phyloP scores from a whole-genome alignment of 768 basidiomycete genomes.

The Ephemerocybe angulata region DNA sequence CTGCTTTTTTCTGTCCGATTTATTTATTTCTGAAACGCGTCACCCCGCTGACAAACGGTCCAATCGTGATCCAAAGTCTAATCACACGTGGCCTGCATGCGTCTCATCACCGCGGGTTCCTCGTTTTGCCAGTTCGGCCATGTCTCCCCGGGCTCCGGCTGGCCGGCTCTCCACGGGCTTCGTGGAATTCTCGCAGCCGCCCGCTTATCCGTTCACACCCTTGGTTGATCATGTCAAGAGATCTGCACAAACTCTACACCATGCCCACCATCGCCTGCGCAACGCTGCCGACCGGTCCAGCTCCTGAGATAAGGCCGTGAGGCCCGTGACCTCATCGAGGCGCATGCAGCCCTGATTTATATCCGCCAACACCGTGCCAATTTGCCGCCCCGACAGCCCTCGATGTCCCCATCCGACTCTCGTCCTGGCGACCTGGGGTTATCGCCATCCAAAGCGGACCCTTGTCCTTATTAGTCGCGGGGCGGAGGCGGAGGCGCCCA shows the following conservation, averaged over 20 bases:
- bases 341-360: background rate
- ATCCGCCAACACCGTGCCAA: background rate
- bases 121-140: background rate
- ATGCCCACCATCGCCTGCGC: conserved; percentile 1
- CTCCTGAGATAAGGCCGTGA: too few relatives aligned
- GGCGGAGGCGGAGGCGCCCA: background rate
- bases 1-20: background rate
- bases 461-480: background rate
- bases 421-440: background rate
- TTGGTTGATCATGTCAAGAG: conserved; percentile 7
- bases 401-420: conserved; percentile 4
- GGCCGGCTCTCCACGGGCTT: background rate
- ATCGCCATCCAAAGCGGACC: background rate
- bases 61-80: background rate
- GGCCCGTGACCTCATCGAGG: background rate
- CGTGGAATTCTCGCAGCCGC: background rate
- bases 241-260: background rate
- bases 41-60: background rate
- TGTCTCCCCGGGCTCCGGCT: background rate
- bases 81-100: conserved; percentile 5
- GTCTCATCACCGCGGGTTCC: conserved; percentile 3
- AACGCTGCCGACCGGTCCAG: background rate
- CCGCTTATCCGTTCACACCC: background rate
- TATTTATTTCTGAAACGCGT: conserved; percentile 1
- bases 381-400: background rate